Conservation (phyloP, 306 rosid species). For the Glycyrrhiza uralensis region DNA sequence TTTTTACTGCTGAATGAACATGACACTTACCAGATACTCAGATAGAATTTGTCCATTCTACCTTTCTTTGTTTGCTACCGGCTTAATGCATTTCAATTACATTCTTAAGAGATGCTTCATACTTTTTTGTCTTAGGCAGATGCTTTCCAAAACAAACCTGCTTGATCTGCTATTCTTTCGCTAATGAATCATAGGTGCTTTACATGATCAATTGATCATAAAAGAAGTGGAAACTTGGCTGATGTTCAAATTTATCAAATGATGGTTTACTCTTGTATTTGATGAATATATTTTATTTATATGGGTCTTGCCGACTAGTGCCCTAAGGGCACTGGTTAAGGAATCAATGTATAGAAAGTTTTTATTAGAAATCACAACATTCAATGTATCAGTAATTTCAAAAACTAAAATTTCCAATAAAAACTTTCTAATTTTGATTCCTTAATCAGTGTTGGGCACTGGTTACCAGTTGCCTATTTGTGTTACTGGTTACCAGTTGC, state of each 20-base stretch:
- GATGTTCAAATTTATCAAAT: not conserved
- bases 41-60: conserved; percentile 5
- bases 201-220: not conserved
- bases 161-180: conserved; percentile 20
- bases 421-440: not conserved
- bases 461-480: not conserved
- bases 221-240: conserved; percentile 7
- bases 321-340: not conserved
- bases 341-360: not conserved
- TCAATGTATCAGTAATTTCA: not conserved
- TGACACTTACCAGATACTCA: not conserved
- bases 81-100: conserved; percentile 6
- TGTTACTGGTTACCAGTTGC: not conserved
- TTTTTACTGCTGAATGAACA: not conserved
- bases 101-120: not conserved
- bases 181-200: conserved; percentile 2
- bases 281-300: not conserved
- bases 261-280: not conserved
- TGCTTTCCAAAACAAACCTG: not conserved
- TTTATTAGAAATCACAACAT: not conserved
- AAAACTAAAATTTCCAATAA: not conserved
- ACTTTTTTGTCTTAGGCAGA: conserved; percentile 8
- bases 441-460: not conserved
- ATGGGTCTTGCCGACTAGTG: not conserved
- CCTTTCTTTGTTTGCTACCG: conserved; percentile 2